Evolutionary conservation across 805 yeast genomes (phyloP).

Genomic region (Spathaspora sp.): DNA sequence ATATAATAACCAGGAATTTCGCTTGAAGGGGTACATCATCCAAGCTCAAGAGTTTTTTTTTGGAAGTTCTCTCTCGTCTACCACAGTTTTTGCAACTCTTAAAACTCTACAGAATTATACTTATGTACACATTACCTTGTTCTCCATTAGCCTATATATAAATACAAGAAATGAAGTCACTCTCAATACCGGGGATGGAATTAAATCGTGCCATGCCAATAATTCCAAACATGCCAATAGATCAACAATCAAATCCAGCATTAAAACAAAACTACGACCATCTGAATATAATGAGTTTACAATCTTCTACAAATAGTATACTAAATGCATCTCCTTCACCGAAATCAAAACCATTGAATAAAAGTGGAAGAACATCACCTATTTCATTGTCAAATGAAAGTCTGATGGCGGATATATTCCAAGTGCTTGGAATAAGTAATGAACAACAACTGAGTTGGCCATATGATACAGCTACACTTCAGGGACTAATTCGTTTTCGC

Average conservation of each 20-base stretch:
- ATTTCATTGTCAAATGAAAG: not conserved
- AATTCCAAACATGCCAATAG: not conserved
- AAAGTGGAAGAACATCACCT: not conserved
- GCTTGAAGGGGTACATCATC: not conserved
- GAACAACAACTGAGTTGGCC: not conserved
- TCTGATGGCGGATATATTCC: not conserved
- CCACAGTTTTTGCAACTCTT: not conserved
- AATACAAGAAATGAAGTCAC: not conserved
- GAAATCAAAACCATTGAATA: not conserved
- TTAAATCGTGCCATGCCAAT: not conserved
- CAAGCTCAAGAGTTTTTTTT: not conserved
- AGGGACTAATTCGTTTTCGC: slow-evolving; percentile 31
- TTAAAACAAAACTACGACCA: not conserved
- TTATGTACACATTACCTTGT: not conserved
- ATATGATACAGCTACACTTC: slow-evolving; percentile 1
- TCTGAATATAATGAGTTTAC: not conserved
- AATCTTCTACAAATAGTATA: not conserved
- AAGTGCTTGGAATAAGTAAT: not conserved
- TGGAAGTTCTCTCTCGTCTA: not conserved
- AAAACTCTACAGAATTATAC: not conserved
- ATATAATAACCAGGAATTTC: not conserved
- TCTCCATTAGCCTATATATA: not conserved
- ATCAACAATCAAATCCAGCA: not conserved
- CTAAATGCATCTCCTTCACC: not conserved
- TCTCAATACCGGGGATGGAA: not conserved